Evolutionary conservation across 306 rosid species (phyloP).

Genomic region (Arachis hypogaea): DNA sequence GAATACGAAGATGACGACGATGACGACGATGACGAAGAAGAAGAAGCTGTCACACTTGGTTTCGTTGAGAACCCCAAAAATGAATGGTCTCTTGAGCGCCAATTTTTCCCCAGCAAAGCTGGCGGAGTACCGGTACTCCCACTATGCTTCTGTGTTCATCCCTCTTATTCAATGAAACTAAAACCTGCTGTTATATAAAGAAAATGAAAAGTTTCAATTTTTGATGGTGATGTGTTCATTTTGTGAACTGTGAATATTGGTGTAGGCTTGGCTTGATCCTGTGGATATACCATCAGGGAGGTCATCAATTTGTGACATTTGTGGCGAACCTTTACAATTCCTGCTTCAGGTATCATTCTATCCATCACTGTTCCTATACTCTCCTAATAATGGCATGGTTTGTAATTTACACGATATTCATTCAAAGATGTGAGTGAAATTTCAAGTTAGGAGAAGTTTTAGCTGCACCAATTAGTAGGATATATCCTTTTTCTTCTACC

Average conservation of each 20-base stretch:
- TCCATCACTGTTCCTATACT: too few species aligned
- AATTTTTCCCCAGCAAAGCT: conserved; percentile 84
- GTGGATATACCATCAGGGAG: conserved; percentile 68
- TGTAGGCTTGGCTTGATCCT: conserved; percentile 95
- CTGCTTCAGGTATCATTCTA: conserved; percentile 70
- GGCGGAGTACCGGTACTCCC: conserved; percentile 81
- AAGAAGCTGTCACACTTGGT: conserved; percentile 61
- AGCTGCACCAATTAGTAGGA: too few species aligned
- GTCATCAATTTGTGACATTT: conserved; percentile 67
- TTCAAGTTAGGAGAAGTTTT: too few species aligned
- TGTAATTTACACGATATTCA: too few species aligned
- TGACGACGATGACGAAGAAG: conserved; percentile 37
- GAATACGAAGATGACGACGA: conserved; percentile 41
- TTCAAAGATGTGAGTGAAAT: too few species aligned
- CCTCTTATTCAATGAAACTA: neutral
- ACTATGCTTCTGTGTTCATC: neutral
- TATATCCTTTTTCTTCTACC: too few species aligned
- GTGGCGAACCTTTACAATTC: conserved; percentile 74
- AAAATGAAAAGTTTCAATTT: neutral
- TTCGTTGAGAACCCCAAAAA: conserved; percentile 62
- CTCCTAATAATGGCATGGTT: too few species aligned
- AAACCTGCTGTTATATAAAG: too few species aligned
- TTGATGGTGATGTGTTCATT: conserved; percentile 10
- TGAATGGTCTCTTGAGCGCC: conserved; percentile 57
- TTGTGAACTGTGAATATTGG: conserved; percentile 18